Evolutionary conservation across 2,329 filamentous ascomycete genomes (phyloP), one percentile per base, ranked within the genome.

Genomic region (Dactylellina sp.): DNA sequence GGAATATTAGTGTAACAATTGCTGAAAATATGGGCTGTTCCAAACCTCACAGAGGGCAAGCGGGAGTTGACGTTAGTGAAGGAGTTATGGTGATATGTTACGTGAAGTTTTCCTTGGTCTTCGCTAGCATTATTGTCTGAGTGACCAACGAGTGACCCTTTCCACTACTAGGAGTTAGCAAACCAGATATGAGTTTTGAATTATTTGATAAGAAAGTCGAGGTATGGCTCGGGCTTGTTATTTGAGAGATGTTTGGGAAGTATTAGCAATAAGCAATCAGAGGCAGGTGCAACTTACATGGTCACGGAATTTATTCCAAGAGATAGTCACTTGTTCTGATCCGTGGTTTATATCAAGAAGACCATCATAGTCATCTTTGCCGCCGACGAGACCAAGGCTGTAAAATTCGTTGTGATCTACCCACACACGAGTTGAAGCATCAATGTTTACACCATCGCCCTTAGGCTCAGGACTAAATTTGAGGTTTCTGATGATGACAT

Each of bases 21-120:
- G 46, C 63, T 88, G 82, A 84, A 86, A 78, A 86, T 79, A 81
- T 90, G 88, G 7, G 82, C 87, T 46, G 85, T 89, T 35, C 88
- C 88, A 81, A 90, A 90, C 77, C 89, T 87, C 79, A 89, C 79
- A 1, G 85, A 86, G 1, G 89, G 89, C 0, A 81, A 82, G 59
- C 89, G 88, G 3, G 86, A 88, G 83, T 88, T 87, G 79, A 89
- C 80, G 82, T 89, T 89, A 76, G 79, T 78, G 84, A 84, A 90
- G 82, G 86, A 83, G 84, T 90, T 90, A 83, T 89, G 86, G 81
- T 85, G 84, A 80, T 88, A 89, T 64, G 89, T 90, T 62, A 91
- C 82, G 78, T 83, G 85, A 49, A 90, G 83, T 79, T 88, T 83
- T 76, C 88, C 88, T 2, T 79, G 85, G 81, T 90, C 89, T 76